Conservation (phyloP, 1,284 basidiomycete species). For the Amylostereum areolatum region DNA sequence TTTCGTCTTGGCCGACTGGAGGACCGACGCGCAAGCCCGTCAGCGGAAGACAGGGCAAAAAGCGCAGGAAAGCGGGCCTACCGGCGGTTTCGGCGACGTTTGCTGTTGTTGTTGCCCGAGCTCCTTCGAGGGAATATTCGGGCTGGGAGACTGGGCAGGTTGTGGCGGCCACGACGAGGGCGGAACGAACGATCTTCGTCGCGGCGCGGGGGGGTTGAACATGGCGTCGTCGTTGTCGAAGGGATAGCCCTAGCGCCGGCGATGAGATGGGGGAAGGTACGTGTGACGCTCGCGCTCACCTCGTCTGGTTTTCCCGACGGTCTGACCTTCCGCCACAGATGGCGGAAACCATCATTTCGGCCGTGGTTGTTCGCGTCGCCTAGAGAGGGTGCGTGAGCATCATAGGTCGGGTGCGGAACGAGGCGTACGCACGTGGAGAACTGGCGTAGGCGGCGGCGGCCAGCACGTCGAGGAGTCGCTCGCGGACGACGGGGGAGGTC, state of each 20-base stretch:
- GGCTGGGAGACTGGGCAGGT: background rate
- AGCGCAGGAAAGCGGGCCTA: background rate
- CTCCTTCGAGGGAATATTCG: constrained; percentile 7
- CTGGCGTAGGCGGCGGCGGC: constrained; percentile 67
- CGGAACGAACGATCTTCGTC: constrained; percentile 15
- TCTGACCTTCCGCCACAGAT: constrained; percentile 65
- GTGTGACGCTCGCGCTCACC: constrained; percentile 25
- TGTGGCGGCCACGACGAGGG: constrained; percentile 14
- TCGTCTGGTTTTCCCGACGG: constrained; percentile 65
- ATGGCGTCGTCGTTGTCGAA: constrained; percentile 71
- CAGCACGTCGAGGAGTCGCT: constrained; percentile 64
- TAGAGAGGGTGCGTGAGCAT: background rate
- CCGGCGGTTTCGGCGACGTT: no score
- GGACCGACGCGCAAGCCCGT: constrained; percentile 18
- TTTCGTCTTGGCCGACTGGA: constrained; percentile 26
- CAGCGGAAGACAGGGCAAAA: constrained; percentile 5
- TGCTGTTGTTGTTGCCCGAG: no score
- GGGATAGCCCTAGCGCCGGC: constrained; percentile 48
- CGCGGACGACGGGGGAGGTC: constrained; percentile 67
- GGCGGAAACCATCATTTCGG: constrained; percentile 50
- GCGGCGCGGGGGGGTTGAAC: constrained; percentile 56
- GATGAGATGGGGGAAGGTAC: background rate
- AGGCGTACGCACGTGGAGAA: constrained; percentile 33
- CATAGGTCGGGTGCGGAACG: background rate
- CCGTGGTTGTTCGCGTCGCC: constrained; percentile 3